phyloP scores from a whole-genome alignment of 805 yeast genomes.

The Tetrapisispora phaffii region DNA sequence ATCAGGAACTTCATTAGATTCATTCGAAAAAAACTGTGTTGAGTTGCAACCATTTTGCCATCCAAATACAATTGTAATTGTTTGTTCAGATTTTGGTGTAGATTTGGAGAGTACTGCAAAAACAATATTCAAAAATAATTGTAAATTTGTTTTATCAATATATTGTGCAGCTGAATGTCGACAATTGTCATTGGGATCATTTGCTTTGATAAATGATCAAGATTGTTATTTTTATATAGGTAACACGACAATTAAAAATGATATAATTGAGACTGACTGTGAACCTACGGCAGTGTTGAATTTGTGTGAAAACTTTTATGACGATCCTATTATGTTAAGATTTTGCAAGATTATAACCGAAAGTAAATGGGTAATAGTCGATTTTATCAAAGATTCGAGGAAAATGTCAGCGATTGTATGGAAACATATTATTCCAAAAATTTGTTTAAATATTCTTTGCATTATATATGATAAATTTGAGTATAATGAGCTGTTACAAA shows the following conservation, averaged over 20 bases:
- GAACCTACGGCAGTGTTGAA: background rate
- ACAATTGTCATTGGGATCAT: conserved; percentile 26
- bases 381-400: conserved; percentile 5
- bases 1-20: conserved; percentile 21
- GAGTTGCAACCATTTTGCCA: conserved; percentile 12
- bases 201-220: conserved; percentile 22
- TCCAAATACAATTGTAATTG: conserved; percentile 16
- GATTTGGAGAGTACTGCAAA: conserved; percentile 21
- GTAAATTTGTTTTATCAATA: conserved; percentile 20
- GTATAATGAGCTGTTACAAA: conserved; percentile 17
- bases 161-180: conserved; percentile 26
- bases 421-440: conserved; percentile 24
- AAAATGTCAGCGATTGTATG: conserved; percentile 24
- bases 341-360: conserved; percentile 9
- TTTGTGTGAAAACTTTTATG: background rate
- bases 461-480: conserved; percentile 27
- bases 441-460: conserved; percentile 25
- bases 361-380: conserved; percentile 17
- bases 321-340: conserved; percentile 5
- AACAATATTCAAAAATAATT: conserved; percentile 9
- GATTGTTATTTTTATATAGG: conserved; percentile 21
- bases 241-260: conserved; percentile 7
- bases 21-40: conserved; percentile 14
- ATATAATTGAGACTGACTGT: background rate
- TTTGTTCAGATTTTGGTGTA: conserved; percentile 26